Conservation (phyloP, 768 basidiomycete genomes). For the Candolleomyces aberdarensis region DNA sequence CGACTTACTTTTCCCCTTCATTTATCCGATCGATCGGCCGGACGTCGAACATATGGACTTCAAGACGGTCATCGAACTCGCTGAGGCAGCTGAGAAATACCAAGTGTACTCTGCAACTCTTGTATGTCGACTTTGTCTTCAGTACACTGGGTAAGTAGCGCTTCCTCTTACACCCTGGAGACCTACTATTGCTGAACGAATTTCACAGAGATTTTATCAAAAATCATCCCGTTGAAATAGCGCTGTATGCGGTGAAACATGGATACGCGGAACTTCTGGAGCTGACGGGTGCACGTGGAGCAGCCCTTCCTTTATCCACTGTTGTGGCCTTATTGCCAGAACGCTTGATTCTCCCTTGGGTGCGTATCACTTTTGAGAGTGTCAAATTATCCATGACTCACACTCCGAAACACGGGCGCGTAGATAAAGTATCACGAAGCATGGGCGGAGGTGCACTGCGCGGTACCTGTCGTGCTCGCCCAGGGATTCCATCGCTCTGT, state of each 20-base stretch:
- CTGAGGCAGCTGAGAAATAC: slow-evolving; percentile 27
- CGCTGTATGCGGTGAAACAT: not conserved
- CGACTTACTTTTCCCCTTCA: slow-evolving; percentile 25
- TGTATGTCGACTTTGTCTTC: no score
- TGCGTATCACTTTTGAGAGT: not conserved
- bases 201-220: not conserved
- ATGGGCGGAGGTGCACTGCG: no score
- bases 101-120: slow-evolving; percentile 19
- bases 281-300: not conserved
- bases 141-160: no score
- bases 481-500: no score
- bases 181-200: no score
- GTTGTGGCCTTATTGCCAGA: not conserved
- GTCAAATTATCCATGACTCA: not conserved
- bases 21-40: slow-evolving; percentile 22
- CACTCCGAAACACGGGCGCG: not conserved
- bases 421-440: not conserved
- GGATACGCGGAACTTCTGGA: not conserved
- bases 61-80: slow-evolving; percentile 15
- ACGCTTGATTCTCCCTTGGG: not conserved
- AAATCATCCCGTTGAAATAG: not conserved
- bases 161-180: no score
- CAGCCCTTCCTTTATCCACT: not conserved
- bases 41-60: slow-evolving; percentile 16
- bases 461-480: no score